Base-by-base conservation (phyloP, 306 rosid genomes). In the Gastrolobium bilobum region DNA sequence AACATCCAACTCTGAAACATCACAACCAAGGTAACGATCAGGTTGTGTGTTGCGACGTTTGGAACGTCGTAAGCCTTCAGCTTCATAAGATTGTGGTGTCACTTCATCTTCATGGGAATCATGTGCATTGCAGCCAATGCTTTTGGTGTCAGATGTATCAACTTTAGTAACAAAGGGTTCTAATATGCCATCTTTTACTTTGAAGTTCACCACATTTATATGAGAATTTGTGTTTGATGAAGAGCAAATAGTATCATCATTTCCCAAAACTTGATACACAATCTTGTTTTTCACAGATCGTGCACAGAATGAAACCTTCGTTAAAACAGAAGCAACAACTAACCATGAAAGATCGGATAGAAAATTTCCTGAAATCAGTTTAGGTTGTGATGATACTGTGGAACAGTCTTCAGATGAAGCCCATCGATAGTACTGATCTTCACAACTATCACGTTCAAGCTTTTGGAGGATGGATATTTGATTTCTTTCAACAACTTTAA, bases 1-100 rank as follows among this genome's bases (percentile, higher is more conserved):
- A 85, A 89, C 81, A 73, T 87, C 91, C 26, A 84, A 68, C 84
- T 86, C 86, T 10, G 87, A 54, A 15, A 76, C 79, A 68, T 51
- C 58, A 65, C 87, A 88, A 30, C 92, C 99, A 77, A 92, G 77
- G 82, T 91, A 94, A 20, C 99, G 95, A 46, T 91, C 97, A 6
- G 99, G 99, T 47, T 91, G 97, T 4, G 91, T 69, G 68, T 88
- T 85, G 31, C 95, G 84, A 26, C 99, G 97, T 71, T 94, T 91
- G 74, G 99, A 94, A 43, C 99, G 99, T 8, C 99, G 81, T 69
- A 94, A 78, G 46, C 84, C 92, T 29, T 74, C 73, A 59, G 72
- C 71, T 61, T 73, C 84, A 65, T 83, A 81, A 54, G 75, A 58
- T n/a, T n/a, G n/a, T n/a, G 83, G 75, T 4, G 81, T 80, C 1